phyloP scores from a whole-genome alignment of 2,329 filamentous ascomycete species.

The Trichophyton verrucosum region DNA sequence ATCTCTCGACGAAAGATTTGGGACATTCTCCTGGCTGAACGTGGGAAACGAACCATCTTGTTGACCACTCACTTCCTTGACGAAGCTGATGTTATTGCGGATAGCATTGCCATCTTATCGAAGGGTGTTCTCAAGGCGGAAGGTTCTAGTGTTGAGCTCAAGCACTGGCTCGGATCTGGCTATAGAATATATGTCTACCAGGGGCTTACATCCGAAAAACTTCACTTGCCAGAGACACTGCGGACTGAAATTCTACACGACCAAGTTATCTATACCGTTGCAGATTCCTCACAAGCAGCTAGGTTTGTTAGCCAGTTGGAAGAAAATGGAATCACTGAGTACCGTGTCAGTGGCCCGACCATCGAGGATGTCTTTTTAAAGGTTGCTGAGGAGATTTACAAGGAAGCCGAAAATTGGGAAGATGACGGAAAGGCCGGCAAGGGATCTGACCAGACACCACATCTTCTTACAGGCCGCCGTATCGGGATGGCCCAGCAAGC shows the following conservation, averaged over 20 bases:
- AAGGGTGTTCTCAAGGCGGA: conserved; percentile 70
- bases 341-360: conserved; percentile 75
- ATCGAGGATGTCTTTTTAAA: conserved; percentile 89
- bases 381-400: conserved; percentile 63
- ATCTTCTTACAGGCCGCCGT: conserved; percentile 53
- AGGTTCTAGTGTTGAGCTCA: conserved; percentile 75
- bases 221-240: conserved; percentile 39
- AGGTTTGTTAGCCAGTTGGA: conserved; percentile 60
- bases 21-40: conserved; percentile 80
- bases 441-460: conserved; percentile 15
- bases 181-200: conserved; percentile 69
- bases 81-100: conserved; percentile 78
- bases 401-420: conserved; percentile 7
- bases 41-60: conserved; percentile 69
- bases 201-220: conserved; percentile 37
- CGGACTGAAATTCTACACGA: conserved; percentile 52
- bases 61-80: conserved; percentile 90
- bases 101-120: conserved; percentile 78
- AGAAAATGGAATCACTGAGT: conserved; percentile 54
- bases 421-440: conserved; percentile 11
- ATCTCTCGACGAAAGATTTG: conserved; percentile 79
- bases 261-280: conserved; percentile 58
- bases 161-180: conserved; percentile 67
- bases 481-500: conserved; percentile 61
- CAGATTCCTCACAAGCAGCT: conserved; percentile 57